phyloP scores from a whole-genome alignment of 768 basidiomycete genomes.

The Leccinum rimulosum region DNA sequence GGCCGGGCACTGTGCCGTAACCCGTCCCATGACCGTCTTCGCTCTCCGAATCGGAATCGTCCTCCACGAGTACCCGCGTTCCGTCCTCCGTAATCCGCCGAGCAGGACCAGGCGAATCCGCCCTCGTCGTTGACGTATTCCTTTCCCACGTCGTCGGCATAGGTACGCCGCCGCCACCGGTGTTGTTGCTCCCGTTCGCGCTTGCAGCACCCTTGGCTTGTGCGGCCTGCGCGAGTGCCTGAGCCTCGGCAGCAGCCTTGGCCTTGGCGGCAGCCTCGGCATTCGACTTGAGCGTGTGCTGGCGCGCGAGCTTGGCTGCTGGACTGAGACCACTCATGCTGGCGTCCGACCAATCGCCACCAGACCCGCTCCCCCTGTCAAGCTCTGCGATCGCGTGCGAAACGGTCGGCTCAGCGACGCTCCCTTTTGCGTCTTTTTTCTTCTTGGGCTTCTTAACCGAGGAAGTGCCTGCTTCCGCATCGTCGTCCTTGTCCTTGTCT shows the following conservation, averaged over 20 bases:
- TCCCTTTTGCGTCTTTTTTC: slow-evolving; percentile 60
- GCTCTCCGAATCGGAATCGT: slow-evolving; percentile 62
- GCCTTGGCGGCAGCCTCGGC: slow-evolving; percentile 47
- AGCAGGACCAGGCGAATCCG: slow-evolving; percentile 43
- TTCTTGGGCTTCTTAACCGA: slow-evolving; percentile 46
- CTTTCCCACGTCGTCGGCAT: slow-evolving; percentile 76
- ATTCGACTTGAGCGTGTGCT: slow-evolving; percentile 88
- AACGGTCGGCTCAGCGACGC: slow-evolving; percentile 65
- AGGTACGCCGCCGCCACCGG: slow-evolving; percentile 25
- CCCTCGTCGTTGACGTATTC: slow-evolving; percentile 65
- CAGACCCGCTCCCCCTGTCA: slow-evolving; percentile 49
- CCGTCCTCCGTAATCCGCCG: slow-evolving; percentile 63
- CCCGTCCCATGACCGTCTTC: slow-evolving; percentile 46
- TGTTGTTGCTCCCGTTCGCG: slow-evolving; percentile 26
- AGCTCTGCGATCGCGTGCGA: slow-evolving; percentile 84
- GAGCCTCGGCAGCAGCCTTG: slow-evolving; percentile 32
- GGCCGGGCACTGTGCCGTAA: slow-evolving; percentile 33
- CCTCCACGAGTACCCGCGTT: slow-evolving; percentile 61
- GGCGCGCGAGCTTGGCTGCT: slow-evolving; percentile 84
- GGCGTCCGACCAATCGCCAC: slow-evolving; percentile 55
- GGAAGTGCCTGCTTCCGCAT: slow-evolving; percentile 23
- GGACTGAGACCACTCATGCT: slow-evolving; percentile 78
- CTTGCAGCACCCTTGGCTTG: slow-evolving; percentile 24
- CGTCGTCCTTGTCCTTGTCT: slow-evolving; percentile 40
- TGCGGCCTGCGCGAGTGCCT: slow-evolving; percentile 21